These are phyloP conservation scores for Silene vulgaris DNA, from an alignment of 179 eudicot species.

Conservation along the genomic window DNA sequence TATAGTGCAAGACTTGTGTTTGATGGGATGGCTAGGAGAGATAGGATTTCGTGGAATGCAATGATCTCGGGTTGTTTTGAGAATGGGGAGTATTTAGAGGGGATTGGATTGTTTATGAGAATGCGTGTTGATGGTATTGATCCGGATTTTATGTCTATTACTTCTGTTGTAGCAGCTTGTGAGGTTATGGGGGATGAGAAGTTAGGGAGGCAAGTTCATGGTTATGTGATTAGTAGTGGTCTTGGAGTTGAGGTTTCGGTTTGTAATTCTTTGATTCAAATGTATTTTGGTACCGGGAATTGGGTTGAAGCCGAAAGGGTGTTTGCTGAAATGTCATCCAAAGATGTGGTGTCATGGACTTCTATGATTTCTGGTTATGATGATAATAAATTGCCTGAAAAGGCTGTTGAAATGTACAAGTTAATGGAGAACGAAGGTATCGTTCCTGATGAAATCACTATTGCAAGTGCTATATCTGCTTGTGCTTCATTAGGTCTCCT, in stretches of 20 bases:
- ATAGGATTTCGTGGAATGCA: slow-evolving; percentile 72
- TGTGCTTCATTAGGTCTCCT: slow-evolving; percentile 59
- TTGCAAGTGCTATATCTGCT: slow-evolving; percentile 59
- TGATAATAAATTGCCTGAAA: slow-evolving; percentile 48
- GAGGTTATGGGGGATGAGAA: slow-evolving; percentile 48
- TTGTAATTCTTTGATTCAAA: slow-evolving; percentile 52
- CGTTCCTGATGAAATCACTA: slow-evolving; percentile 60
- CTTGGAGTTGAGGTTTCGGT: slow-evolving; percentile 52
- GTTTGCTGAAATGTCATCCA: slow-evolving; percentile 44
- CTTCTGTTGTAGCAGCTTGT: slow-evolving; percentile 69
- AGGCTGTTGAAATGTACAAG: slow-evolving; percentile 53
- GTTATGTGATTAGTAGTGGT: slow-evolving; percentile 39
- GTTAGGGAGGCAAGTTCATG: slow-evolving; percentile 58
- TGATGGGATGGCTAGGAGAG: slow-evolving; percentile 58
- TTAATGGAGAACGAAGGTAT: slow-evolving; percentile 52
- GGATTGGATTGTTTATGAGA: slow-evolving; percentile 42
- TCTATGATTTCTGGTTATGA: slow-evolving; percentile 73
- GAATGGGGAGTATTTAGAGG: slow-evolving; percentile 50
- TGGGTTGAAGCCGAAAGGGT: slow-evolving; percentile 58
- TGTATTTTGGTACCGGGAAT: slow-evolving; percentile 54
- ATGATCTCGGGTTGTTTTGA: slow-evolving; percentile 69
- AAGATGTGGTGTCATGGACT: slow-evolving; percentile 79
- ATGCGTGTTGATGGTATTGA: slow-evolving; percentile 47
- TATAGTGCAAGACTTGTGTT: slow-evolving; percentile 46
- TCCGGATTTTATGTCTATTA: slow-evolving; percentile 65